Evolutionary conservation across 305 asterid species (phyloP).

Genomic region (Solanum aculeatissimum): DNA sequence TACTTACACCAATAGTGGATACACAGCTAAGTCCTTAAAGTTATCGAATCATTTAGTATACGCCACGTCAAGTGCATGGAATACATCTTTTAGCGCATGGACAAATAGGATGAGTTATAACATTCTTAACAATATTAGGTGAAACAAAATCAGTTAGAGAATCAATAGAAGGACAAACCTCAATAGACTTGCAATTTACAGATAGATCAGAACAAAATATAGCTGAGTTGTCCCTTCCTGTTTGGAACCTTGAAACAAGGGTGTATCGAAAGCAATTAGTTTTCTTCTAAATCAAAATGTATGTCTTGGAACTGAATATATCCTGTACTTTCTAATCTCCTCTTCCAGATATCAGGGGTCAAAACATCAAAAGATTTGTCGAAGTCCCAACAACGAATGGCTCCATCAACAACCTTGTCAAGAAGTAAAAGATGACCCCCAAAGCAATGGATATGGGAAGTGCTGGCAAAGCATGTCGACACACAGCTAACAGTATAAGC

Average conservation of each 20-base stretch:
- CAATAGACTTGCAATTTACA: neutral
- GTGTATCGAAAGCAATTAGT: neutral
- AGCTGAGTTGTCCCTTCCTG: neutral
- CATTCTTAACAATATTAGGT: neutral
- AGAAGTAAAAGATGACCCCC: slow-evolving; percentile 81
- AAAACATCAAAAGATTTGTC: slow-evolving; percentile 82
- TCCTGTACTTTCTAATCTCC: neutral
- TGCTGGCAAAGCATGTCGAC: slow-evolving; percentile 83
- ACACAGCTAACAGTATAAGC: slow-evolving; percentile 70
- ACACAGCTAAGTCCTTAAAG: neutral
- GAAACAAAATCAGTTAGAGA: neutral
- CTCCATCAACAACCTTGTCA: slow-evolving; percentile 86
- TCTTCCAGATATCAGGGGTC: slow-evolving; percentile 1
- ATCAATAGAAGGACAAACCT: slow-evolving; percentile 6
- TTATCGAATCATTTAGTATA: neutral
- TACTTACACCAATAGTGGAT: neutral
- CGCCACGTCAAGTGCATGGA: neutral
- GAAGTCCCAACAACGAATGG: slow-evolving; percentile 90
- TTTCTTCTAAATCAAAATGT: neutral
- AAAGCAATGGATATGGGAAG: slow-evolving; percentile 82
- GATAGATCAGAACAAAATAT: neutral
- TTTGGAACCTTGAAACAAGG: neutral
- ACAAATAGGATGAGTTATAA: neutral
- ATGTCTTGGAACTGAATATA: neutral
- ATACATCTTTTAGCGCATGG: neutral